Percentiles rank a stretch among this genome's conserved stretches.
Evolutionary conservation across 106 monocot genomes (phyloP).

Genomic region (Agapanthus africanus): DNA sequence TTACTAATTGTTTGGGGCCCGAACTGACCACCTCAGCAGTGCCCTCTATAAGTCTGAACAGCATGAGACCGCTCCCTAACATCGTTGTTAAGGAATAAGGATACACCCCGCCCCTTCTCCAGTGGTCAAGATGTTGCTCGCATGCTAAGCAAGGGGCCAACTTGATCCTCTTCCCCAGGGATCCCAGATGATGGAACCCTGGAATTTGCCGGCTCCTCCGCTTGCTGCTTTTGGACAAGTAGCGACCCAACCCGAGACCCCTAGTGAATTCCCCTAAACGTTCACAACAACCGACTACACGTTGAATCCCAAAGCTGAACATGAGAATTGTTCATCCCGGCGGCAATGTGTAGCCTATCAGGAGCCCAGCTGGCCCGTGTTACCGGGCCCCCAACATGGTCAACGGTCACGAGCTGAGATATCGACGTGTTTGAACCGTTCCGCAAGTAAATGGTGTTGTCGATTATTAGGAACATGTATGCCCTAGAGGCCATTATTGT

Average conservation of each 20-base stretch:
- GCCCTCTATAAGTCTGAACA: constrained; percentile 35
- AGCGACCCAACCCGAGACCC: constrained; percentile 49
- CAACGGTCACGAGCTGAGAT: no score
- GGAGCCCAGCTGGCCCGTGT: constrained; percentile 68
- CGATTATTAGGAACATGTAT: no score
- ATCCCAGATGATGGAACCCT: no score
- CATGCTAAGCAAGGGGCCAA: constrained; percentile 60
- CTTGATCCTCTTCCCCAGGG: no score
- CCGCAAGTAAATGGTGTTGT: no score
- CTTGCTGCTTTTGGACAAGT: no score
- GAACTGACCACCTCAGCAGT: constrained; percentile 55
- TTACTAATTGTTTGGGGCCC: constrained; percentile 44
- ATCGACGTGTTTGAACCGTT: no score
- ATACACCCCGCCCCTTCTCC: constrained; percentile 52
- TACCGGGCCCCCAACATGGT: no score
- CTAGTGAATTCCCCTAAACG: constrained; percentile 33
- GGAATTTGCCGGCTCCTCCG: no score
- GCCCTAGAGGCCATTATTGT: no score
- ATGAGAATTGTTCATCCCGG: constrained; percentile 51
- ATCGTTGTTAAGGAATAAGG: constrained; percentile 62
- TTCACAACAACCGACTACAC: constrained; percentile 36
- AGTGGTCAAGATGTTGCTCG: constrained; percentile 49
- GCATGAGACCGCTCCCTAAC: constrained; percentile 30
- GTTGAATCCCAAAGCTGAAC: constrained; percentile 49
- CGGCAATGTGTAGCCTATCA: constrained; percentile 45